A percentile compares a stretch with the other conserved stretches of the same genome.
phyloP scores from a whole-genome alignment of 352 stramenopile genomes.

The Pythium diclinum region DNA sequence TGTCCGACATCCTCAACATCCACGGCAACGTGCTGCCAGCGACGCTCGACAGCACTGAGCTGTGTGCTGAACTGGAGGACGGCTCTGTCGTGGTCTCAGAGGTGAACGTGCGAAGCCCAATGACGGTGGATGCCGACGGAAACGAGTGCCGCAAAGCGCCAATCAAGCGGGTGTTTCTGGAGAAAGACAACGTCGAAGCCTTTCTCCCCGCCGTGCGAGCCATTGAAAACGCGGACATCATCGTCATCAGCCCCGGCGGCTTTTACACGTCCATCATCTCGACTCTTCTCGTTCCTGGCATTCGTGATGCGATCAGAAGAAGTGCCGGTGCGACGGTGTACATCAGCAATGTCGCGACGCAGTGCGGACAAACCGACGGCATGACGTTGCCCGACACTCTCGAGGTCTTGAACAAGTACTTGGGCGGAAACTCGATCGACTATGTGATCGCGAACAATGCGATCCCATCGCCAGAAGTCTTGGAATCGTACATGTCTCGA shows the following conservation, averaged over 20 bases:
- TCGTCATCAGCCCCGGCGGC: conserved; percentile 72
- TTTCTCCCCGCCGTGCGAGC: conserved; percentile 72
- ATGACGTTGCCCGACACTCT: conserved; percentile 74
- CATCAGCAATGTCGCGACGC: conserved; percentile 85
- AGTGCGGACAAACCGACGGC: conserved; percentile 77
- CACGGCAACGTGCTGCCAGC: conserved; percentile 71
- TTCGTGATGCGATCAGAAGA: conserved; percentile 72
- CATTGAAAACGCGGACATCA: conserved; percentile 85
- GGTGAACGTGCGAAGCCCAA: conserved; percentile 76
- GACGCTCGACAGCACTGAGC: conserved; percentile 81
- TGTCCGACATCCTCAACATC: conserved; percentile 87
- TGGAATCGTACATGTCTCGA: conserved; percentile 65
- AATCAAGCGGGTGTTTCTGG: conserved; percentile 80
- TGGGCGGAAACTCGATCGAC: conserved; percentile 73
- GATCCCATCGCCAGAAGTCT: conserved; percentile 43
- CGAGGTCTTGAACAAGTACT: conserved; percentile 58
- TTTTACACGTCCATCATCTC: conserved; percentile 89
- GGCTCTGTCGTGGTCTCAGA: conserved; percentile 73
- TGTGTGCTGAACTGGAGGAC: conserved; percentile 75
- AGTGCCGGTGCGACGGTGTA: conserved; percentile 75
- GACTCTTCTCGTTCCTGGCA: conserved; percentile 73
- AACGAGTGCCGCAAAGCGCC: conserved; percentile 51
- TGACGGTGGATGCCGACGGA: conserved; percentile 32
- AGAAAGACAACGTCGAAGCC: conserved; percentile 68
- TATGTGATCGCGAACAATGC: conserved; percentile 87